These are phyloP conservation scores for Juncus effusus DNA, from an alignment of 176 grass and related monocot genomes.

Conservation along the genomic window DNA sequence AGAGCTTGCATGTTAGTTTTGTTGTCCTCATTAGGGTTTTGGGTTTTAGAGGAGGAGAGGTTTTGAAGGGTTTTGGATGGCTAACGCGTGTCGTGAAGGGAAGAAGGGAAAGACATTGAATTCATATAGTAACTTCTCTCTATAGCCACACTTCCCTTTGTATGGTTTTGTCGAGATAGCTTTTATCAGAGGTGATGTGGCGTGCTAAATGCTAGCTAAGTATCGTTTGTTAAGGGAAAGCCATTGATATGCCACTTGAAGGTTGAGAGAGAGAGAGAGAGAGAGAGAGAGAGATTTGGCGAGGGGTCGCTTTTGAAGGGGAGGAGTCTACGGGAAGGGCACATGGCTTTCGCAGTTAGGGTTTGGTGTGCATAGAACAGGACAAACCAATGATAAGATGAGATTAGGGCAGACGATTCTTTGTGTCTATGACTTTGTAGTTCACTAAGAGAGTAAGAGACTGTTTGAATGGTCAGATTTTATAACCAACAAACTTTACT, in stretches of 20 bases:
- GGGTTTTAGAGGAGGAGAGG: background rate
- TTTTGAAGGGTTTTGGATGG: background rate
- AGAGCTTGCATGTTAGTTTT: conserved; percentile 25
- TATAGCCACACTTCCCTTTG: background rate
- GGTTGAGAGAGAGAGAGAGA: background rate
- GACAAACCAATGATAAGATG: conserved; percentile 18
- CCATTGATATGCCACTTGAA: background rate
- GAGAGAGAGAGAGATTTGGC: conserved; percentile 11
- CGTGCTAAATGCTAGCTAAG: conserved; percentile 2
- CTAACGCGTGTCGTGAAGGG: background rate
- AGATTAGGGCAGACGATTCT: background rate
- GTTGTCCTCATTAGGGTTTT: conserved; percentile 8
- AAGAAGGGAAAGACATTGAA: background rate
- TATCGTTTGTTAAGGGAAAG: conserved; percentile 3
- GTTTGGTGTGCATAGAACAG: conserved; percentile 1
- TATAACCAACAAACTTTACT: no score
- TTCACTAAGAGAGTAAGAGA: no score
- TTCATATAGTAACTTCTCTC: no score
- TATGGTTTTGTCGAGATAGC: background rate
- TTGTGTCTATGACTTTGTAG: background rate
- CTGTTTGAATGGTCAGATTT: no score
- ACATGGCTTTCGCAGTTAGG: conserved; percentile 7
- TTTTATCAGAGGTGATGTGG: conserved; percentile 1
- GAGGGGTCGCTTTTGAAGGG: conserved; percentile 23
- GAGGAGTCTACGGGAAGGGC: background rate